Evolutionary conservation across 441 rosid species (phyloP), one percentile per base, ranked within the genome.

Genomic region (Aleurites moluccanus): DNA sequence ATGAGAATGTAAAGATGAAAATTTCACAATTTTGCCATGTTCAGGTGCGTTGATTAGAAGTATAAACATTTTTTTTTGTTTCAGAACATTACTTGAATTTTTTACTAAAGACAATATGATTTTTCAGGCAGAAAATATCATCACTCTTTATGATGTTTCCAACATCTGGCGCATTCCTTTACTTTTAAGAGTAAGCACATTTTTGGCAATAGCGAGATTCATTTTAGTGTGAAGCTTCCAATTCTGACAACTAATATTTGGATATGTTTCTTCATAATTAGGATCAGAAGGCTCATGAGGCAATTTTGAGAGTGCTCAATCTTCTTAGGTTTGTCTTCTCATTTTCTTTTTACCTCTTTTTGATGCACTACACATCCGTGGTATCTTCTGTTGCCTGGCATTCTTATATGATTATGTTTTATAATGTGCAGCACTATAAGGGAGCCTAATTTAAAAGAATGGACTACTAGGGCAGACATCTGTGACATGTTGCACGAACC

Each of bases 21-120:
- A 92, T 94, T 79, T 87, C 97, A 77, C 91, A 85, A 72, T 94
- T 90, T 84, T 94, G 98, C 89, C 93, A 90, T 79, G 94, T 94
- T 14, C 83, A 82, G 77, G 98, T 94, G 83, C 64, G 75, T 75
- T 65, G 38, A 56, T 35, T 20, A 38, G 5, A 56, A 67, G 14
- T 10, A 33, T 2, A 45, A 3, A 57, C 25, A 33, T 33, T 38
- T 30, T 20, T 45, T 49, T 67, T 45, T n/a, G n/a, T n/a, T 47
- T 10, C 18, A 33, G 20, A 64, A 7, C 49, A 20, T 52, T 45
- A 49, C 67, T 73, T 30, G 69, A 38, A 35, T 25, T 57, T 18
- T 47, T 10, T 28, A 6, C 0, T 52, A 1, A 7, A 49, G 60
- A n/a, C 63, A 38, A 49, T 65, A 38, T 57, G 4, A 70, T 52